Evolutionary conservation across 345 rosid genomes (phyloP), one percentile per base, ranked within the genome.

Genomic region (Schrenkiella parvula): DNA sequence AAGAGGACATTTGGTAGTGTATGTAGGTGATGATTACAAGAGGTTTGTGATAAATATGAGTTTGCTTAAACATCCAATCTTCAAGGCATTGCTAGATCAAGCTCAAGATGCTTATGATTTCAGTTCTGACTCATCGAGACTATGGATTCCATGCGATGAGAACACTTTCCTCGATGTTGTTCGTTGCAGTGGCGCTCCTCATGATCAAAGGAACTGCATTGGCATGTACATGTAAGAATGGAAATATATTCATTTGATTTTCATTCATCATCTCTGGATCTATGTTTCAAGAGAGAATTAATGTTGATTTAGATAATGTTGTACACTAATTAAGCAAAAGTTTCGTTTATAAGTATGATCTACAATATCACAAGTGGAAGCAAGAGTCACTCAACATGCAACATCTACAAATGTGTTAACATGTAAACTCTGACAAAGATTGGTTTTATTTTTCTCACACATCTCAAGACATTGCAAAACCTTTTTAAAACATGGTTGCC

Each of bases 71-170:
- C 90, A 90, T 63, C 98, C 97, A 13, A 82, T 88, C 54, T 88
- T 93, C 82, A 81, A 68, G 80, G 90, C 90, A 28, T 77, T 90
- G 85, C 82, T 90, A 71, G 93, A 93, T 80, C 88, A 78, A 78
- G 92, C 92, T 46, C 84, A 51, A 47, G 97, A 93, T 59, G 89
- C 74, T 68, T 88, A 85, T 71, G 87, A 83, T 43, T 87, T 86
- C 79, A 78, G 65, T 43, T 47, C 79, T 6, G 78, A 80, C 68
- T 82, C 96, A 19, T 47, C 78, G 11, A 91, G 82, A 76, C 87
- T 89, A 62, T 84, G 92, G 81, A 89, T 89, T 66, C 97, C 97
- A 26, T 93, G 97, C 26, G 89, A 91, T 10, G 97, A 84, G 58
- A 76, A 28, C 79, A 80, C 85, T 23, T 93, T 93, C 59, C 85